A percentile compares a stretch with the other conserved stretches of the same genome.
phyloP scores from a whole-genome alignment of 768 basidiomycete species.

The Rhizopogon vinicolor region DNA sequence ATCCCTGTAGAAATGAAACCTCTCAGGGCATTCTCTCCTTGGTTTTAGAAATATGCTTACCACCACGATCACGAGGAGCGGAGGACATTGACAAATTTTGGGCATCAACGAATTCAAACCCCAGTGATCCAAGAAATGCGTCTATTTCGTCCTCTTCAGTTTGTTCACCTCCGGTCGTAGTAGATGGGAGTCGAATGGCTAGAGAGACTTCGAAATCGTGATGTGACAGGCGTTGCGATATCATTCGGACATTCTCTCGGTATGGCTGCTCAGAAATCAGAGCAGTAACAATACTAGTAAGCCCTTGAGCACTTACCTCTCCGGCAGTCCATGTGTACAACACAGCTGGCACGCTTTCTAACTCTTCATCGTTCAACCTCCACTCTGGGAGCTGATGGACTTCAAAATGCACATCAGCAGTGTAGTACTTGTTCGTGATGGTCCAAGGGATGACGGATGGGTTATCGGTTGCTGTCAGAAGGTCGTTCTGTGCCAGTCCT shows the following conservation, averaged over 20 bases:
- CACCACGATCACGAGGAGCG: constrained; percentile 7
- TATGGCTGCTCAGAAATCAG: constrained; percentile 41
- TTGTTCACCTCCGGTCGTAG: constrained; percentile 33
- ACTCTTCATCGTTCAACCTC: constrained; percentile 32
- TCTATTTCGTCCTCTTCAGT: constrained; percentile 49
- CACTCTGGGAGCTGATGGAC: constrained; percentile 43
- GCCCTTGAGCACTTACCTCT: constrained; percentile 43
- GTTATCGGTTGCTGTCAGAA: constrained; percentile 9
- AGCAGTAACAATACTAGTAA: neutral
- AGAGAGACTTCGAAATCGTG: constrained; percentile 69
- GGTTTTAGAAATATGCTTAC: constrained; percentile 7
- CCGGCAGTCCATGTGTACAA: constrained; percentile 67
- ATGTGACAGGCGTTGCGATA: constrained; percentile 43
- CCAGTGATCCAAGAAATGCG: constrained; percentile 58
- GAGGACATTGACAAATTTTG: constrained; percentile 4
- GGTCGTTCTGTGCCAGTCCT: constrained; percentile 18
- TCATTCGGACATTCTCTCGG: constrained; percentile 46
- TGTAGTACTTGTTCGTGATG: constrained; percentile 78
- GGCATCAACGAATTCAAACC: constrained; percentile 73
- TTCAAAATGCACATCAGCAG: constrained; percentile 68
- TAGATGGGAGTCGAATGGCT: constrained; percentile 51
- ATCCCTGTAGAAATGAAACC: constrained; percentile 33
- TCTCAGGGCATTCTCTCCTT: neutral
- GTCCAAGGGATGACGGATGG: constrained; percentile 55
- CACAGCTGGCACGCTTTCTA: constrained; percentile 54